Evolutionary conservation across 345 rosid genomes (phyloP).

Genomic region (Gossypium sturtianum): DNA sequence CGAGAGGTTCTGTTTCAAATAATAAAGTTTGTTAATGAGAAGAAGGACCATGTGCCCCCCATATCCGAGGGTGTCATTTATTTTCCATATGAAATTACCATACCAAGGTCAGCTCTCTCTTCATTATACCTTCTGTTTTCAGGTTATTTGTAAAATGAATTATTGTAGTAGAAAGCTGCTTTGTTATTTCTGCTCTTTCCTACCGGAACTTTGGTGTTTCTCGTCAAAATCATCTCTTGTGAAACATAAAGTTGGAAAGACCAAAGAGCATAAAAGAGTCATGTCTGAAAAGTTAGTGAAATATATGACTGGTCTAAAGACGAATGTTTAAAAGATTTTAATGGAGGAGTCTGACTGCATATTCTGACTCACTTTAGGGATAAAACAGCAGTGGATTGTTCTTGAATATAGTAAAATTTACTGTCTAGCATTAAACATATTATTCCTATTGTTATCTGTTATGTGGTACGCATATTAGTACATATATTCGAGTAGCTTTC

Average conservation of each 20-base stretch:
- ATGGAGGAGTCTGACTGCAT: background rate
- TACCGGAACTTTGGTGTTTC: background rate
- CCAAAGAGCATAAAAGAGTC: background rate
- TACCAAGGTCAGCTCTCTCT: slow-evolving; percentile 66
- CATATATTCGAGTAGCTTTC: background rate
- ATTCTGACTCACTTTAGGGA: background rate
- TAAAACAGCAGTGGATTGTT: background rate
- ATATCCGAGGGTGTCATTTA: slow-evolving; percentile 66
- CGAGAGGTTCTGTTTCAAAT: slow-evolving; percentile 85
- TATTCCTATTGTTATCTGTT: background rate
- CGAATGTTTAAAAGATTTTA: background rate
- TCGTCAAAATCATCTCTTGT: background rate
- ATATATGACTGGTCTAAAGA: background rate
- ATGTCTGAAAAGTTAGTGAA: background rate
- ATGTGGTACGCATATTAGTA: background rate
- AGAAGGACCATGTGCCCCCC: slow-evolving; percentile 90
- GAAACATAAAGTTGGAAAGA: background rate
- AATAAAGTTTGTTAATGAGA: slow-evolving; percentile 88
- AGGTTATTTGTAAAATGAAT: slow-evolving; percentile 2
- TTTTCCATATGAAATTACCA: slow-evolving; percentile 77
- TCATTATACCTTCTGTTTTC: background rate
- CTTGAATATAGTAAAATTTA: background rate
- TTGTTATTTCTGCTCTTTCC: background rate
- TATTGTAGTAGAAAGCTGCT: background rate
- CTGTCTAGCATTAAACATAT: background rate